Conservation (phyloP, 1,284 basidiomycete genomes). For the Tilletia horrida region DNA sequence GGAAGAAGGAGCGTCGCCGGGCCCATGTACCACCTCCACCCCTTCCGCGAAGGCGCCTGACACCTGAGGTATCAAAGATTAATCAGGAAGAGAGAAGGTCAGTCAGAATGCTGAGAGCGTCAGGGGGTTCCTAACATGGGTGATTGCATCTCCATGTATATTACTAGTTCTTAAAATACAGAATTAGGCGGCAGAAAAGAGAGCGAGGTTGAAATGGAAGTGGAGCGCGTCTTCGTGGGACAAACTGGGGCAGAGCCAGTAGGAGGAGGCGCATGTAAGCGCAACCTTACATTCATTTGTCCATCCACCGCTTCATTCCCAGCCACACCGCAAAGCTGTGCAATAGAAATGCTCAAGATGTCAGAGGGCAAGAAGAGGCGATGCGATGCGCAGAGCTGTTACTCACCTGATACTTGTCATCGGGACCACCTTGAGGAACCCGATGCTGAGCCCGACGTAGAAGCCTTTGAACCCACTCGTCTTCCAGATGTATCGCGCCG, state of each 20-base stretch:
- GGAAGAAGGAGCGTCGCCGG: too few species aligned
- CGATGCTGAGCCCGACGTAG: constrained; percentile 87
- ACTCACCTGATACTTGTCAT: constrained; percentile 66
- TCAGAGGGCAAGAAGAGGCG: background rate
- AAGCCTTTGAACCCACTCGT: constrained; percentile 79
- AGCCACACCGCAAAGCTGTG: constrained; percentile 51
- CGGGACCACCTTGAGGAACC: constrained; percentile 92
- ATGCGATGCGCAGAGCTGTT: background rate
- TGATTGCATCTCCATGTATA: too few species aligned
- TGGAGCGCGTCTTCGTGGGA: too few species aligned
- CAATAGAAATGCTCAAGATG: background rate
- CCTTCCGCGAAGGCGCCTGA: too few species aligned
- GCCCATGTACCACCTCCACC: too few species aligned
- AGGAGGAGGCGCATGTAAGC: background rate
- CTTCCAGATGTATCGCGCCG: constrained; percentile 63
- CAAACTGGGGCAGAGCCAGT: background rate
- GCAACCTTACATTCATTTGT: constrained; percentile 28
- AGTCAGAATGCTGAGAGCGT: too few species aligned
- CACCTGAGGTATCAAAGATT: too few species aligned
- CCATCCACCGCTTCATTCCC: constrained; percentile 52
- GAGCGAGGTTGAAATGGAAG: too few species aligned
- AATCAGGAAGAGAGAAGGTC: too few species aligned
- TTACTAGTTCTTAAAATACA: too few species aligned
- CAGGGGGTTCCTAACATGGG: too few species aligned
- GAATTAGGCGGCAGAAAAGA: too few species aligned